Percentiles rank a stretch among this genome's conserved stretches.
phyloP scores from a whole-genome alignment of 495 filamentous ascomycete species.

The Penicillium silybi region DNA sequence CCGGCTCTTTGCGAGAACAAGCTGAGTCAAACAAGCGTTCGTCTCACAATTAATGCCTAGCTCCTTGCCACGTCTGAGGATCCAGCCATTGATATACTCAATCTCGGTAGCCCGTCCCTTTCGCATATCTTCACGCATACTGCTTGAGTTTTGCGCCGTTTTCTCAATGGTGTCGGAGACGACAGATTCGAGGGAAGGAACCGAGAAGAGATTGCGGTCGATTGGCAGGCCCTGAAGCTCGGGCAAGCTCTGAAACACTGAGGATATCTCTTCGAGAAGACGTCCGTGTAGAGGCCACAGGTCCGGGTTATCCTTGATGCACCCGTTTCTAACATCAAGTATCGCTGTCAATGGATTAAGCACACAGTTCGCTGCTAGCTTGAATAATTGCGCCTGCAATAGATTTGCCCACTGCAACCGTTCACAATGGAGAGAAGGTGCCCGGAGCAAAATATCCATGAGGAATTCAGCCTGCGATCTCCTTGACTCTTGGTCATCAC shows the following conservation, averaged over 20 bases:
- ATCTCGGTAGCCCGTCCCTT: conserved; percentile 63
- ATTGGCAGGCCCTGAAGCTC: conserved; percentile 53
- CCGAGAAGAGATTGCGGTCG: conserved; percentile 41
- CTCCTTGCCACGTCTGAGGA: conserved; percentile 57
- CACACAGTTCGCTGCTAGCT: conserved; percentile 67
- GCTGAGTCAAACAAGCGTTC: conserved; percentile 53
- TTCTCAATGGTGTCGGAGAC: conserved; percentile 51
- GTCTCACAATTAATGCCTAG: conserved; percentile 52
- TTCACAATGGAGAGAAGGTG: conserved; percentile 27
- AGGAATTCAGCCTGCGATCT: conserved; percentile 16
- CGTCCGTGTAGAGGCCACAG: conserved; percentile 45
- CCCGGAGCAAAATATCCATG: conserved; percentile 25
- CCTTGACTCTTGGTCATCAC: neutral
- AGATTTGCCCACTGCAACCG: conserved; percentile 26
- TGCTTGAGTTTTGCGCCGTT: conserved; percentile 62
- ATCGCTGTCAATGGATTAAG: conserved; percentile 73
- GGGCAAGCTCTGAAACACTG: conserved; percentile 50
- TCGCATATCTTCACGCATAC: conserved; percentile 71
- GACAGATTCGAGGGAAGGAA: conserved; percentile 43
- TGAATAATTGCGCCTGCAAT: conserved; percentile 55
- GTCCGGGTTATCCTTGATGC: conserved; percentile 50
- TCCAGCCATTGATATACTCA: conserved; percentile 73
- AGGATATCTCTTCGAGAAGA: conserved; percentile 51
- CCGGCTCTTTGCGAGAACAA: conserved; percentile 48
- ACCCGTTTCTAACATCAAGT: conserved; percentile 63